Evolutionary conservation across 768 basidiomycete species (phyloP), one percentile per base, ranked within the genome.

Genomic region (Tricholoma saponaceum): DNA sequence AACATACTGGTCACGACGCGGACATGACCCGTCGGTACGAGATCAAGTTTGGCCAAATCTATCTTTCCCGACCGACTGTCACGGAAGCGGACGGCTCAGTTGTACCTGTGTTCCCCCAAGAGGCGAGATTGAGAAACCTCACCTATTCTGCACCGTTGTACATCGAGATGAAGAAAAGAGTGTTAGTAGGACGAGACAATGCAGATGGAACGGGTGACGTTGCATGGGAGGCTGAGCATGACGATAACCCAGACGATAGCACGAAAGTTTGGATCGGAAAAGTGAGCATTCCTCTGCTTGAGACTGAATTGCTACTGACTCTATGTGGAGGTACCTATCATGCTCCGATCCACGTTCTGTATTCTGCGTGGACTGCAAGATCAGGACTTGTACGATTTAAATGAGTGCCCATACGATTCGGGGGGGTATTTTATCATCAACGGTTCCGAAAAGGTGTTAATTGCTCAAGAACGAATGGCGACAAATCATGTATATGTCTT

Each of bases 341-440:
- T 99, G 97, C 78, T 98, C 20, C 86, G 94, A 52, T 95, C 93
- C 4, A 89, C 89, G 8, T 98, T 96, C 77, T 99, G 97, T 73
- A 92, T 96, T 57, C 84, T 98, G 32, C 82, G 87, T 64, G 86
- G 78, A 18, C 74, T 98, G 32, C 80, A 81, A 62, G 92, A 95
- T 51, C 81, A 84, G 60, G 90, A 92, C 61, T 76, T 95, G 50
- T 92, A 87, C 70, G 91, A 95, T 66, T 76, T 98, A 63, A 98
- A 97, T 68, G 97, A 99, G 75, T 99, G 97, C 69, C 96, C 96
- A 5, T 96, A 95, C 67, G 97, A 99, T 73, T 94, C 95, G 37
- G 97, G 97, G 71, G 97, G 97, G 51, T 99, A 99, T 71, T 99
- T 99, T 72, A 93, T 99, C 69, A 98, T 99, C 76, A 98, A 98